Percentiles rank a stretch among this genome's conserved stretches.
Conservation (phyloP, 1,284 basidiomycete genomes). For the Malassezia cuniculi region DNA sequence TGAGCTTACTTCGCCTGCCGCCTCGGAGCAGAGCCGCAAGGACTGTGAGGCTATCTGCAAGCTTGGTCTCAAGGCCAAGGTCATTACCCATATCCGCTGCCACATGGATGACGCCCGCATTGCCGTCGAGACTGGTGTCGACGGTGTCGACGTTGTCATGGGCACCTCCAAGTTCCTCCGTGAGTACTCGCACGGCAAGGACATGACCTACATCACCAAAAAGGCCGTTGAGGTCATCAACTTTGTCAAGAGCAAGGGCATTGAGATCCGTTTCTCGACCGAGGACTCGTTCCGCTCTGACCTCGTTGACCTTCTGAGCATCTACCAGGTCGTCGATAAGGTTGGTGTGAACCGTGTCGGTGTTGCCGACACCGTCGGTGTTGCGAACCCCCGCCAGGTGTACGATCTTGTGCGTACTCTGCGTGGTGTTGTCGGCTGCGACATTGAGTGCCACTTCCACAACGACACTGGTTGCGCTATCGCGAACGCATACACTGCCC, state of each 20-base stretch:
- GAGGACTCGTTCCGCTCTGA: constrained; percentile 99
- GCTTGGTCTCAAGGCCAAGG: constrained; percentile 90
- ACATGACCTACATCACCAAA: constrained; percentile 99
- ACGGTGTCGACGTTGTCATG: constrained; percentile 98
- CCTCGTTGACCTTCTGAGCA: constrained; percentile 91
- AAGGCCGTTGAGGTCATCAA: constrained; percentile 91
- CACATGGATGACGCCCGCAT: constrained; percentile 99
- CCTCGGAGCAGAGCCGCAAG: constrained; percentile 82
- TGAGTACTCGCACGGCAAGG: constrained; percentile 99
- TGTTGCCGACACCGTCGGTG: constrained; percentile 97
- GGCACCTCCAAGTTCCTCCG: constrained; percentile 97
- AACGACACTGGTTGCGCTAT: constrained; percentile 91
- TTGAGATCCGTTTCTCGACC: constrained; percentile 98
- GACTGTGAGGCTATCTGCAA: constrained; percentile 99
- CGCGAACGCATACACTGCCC: constrained; percentile 93
- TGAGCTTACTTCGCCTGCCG: constrained; percentile 94
- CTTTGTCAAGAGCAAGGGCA: constrained; percentile 98
- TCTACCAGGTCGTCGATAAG: constrained; percentile 99
- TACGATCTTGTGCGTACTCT: constrained; percentile 96
- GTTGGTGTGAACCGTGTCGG: constrained; percentile 98
- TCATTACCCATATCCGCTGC: constrained; percentile 97
- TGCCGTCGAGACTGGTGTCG: constrained; percentile 92
- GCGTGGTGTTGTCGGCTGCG: constrained; percentile 59
- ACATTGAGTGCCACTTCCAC: constrained; percentile 97
- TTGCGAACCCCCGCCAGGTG: constrained; percentile 95